Base-by-base conservation (phyloP, 768 basidiomycete species). In the Naganishia friedmannii region DNA sequence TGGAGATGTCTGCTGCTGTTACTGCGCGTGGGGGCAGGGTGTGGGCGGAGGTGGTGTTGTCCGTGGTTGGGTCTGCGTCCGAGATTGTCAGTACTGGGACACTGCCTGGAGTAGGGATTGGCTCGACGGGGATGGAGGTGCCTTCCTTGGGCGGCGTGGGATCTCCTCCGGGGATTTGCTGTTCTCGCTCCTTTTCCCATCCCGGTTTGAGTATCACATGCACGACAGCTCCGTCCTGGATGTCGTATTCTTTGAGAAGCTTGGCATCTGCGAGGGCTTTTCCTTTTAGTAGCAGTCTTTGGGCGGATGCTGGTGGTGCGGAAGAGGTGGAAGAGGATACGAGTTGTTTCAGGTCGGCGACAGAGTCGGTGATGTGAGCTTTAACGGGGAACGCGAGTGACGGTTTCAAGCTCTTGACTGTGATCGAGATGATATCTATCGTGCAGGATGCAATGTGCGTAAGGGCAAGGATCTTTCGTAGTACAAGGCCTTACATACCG, bases 371-470 rank as follows among this genome's bases (percentile, higher is more conserved):
- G 42, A 87, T 86, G 57, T 88, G 87, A 42, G 76, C 73, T 56
- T 87, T 79, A 73, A 98, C 84, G 32, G 87, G 84, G 83, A 90
- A 90, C 0, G 88, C 83, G 56, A 88, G 85, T 28, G 91, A 83
- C 0, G 96, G 96, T 78, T 98, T 98, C 77, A 88, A 84, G 57
- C 92, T 96, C 82, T 96, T 97, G 85, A 99, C 87, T 65, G 87
- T 89, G 74, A 99, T 82, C 26, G 83, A 84, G 74, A 97, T 82
- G 34, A 86, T 81, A 63, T 85, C 82, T 76, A 17, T 54, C 37
- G 26, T 32, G 42, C 46, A 31, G 45, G 4, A 0, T 46, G 57
- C 34, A 37, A n/a, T n/a, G n/a, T n/a, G n/a, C n/a, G n/a, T n/a
- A n/a, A n/a, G n/a, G n/a, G n/a, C n/a, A n/a, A n/a, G n/a, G 19